Evolutionary conservation across 768 basidiomycete genomes (phyloP).

Genomic region (Leccinum truebloodii): DNA sequence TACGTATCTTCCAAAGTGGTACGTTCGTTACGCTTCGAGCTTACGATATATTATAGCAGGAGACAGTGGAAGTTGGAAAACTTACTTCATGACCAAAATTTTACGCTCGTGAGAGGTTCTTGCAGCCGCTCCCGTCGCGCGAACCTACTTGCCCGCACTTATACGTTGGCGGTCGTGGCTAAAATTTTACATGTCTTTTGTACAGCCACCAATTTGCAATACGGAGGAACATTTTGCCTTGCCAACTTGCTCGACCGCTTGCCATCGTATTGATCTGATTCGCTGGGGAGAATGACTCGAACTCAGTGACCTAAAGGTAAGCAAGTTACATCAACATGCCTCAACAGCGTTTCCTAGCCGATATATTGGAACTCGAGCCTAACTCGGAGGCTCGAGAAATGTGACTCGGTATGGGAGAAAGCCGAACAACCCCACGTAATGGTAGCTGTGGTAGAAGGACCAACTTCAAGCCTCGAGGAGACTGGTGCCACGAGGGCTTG

Average conservation of each 20-base stretch:
- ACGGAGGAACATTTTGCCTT: not conserved
- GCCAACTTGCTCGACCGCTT: not conserved
- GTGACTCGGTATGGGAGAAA: not conserved
- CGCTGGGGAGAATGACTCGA: not conserved
- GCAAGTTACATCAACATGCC: not conserved
- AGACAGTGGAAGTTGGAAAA: no score
- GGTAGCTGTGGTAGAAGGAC: not conserved
- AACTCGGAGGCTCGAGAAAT: not conserved
- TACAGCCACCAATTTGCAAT: no score
- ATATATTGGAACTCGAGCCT: no score
- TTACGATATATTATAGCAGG: no score
- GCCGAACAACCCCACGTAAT: not conserved
- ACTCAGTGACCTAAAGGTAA: no score
- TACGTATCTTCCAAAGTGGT: no score
- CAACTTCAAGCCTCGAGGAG: not conserved
- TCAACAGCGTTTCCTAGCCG: not conserved
- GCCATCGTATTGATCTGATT: not conserved
- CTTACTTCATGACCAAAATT: no score
- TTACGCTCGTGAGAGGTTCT: no score
- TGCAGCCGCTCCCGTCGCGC: no score
- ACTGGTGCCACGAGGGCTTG: not conserved
- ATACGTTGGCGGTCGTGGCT: not conserved
- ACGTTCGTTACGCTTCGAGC: no score
- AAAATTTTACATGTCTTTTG: no score
- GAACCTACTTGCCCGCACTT: not conserved